phyloP scores from a whole-genome alignment of 169 alveolate species.

The Plasmodium vivax region DNA sequence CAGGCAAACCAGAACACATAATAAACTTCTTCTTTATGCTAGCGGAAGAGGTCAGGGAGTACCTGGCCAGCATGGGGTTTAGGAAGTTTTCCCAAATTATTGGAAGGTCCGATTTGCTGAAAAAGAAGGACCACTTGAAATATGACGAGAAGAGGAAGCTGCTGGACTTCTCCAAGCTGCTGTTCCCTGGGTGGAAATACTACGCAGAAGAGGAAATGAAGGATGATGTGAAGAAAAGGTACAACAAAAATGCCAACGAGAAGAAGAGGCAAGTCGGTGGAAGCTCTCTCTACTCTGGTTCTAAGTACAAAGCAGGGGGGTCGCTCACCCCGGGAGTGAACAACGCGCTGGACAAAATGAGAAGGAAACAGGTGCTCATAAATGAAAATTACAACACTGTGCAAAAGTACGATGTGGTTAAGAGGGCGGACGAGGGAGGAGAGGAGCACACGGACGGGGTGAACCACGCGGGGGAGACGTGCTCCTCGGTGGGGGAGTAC shows the following conservation, averaged over 20 bases:
- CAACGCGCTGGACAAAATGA: not conserved
- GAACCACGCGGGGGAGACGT: not conserved
- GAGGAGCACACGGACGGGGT: not conserved
- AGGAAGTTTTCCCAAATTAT: constrained; percentile 72
- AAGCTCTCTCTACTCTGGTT: not conserved
- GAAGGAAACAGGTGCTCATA: constrained; percentile 42
- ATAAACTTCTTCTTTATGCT: constrained; percentile 83
- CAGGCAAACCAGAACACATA: constrained; percentile 87
- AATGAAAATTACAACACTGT: constrained; percentile 42
- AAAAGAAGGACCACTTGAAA: constrained; percentile 68
- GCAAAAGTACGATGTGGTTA: not conserved
- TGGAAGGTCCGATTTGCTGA: constrained; percentile 74
- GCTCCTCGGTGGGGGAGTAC: not conserved
- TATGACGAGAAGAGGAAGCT: constrained; percentile 71
- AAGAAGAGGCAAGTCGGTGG: not conserved
- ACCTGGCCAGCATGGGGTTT: constrained; percentile 83
- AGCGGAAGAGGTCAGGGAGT: constrained; percentile 82
- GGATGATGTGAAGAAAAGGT: constrained; percentile 6
- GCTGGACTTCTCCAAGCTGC: constrained; percentile 61
- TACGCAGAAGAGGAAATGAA: constrained; percentile 71
- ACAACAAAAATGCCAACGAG: not conserved
- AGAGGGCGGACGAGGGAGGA: not conserved
- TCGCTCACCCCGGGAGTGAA: not conserved
- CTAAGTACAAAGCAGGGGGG: constrained; percentile 3
- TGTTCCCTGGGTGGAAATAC: constrained; percentile 77